phyloP scores from a whole-genome alignment of 192 early-diverging fungal genomes.

The Backusella mclennaniae region DNA sequence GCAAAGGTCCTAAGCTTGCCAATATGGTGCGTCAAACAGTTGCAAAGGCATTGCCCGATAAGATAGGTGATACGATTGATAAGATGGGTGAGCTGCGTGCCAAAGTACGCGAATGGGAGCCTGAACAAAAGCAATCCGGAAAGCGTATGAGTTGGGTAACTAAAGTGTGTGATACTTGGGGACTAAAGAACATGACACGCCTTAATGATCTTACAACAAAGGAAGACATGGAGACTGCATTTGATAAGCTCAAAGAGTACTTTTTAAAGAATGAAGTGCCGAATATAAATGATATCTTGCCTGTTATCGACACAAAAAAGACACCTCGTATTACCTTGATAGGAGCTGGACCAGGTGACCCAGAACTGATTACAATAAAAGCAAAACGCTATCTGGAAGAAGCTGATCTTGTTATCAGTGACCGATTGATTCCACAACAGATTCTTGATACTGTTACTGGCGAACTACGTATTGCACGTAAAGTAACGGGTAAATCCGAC shows the following conservation, averaged over 20 bases:
- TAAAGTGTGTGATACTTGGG: constrained; percentile 82
- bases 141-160: constrained; percentile 85
- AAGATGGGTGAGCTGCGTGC: constrained; percentile 64
- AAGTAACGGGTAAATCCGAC: constrained; percentile 64
- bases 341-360: constrained; percentile 84
- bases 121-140: constrained; percentile 57
- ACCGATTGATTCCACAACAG: constrained; percentile 69
- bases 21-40: constrained; percentile 73
- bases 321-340: constrained; percentile 62
- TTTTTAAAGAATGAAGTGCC: constrained; percentile 50
- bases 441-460: constrained; percentile 49
- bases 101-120: constrained; percentile 63
- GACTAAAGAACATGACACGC: constrained; percentile 67
- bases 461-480: constrained; percentile 65
- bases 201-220: constrained; percentile 30
- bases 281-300: constrained; percentile 18
- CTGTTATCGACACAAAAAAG: background rate
- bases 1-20: constrained; percentile 85
- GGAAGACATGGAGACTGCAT: constrained; percentile 53
- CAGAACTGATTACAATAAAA: constrained; percentile 73
- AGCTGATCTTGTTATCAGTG: constrained; percentile 87
- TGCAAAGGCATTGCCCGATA: constrained; percentile 55
- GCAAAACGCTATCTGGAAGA: constrained; percentile 58
- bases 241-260: constrained; percentile 56
- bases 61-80: constrained; percentile 70